These are phyloP conservation scores for Colletotrichum spinosum DNA, from an alignment of 2,329 filamentous ascomycete species.

Conservation along the genomic window DNA sequence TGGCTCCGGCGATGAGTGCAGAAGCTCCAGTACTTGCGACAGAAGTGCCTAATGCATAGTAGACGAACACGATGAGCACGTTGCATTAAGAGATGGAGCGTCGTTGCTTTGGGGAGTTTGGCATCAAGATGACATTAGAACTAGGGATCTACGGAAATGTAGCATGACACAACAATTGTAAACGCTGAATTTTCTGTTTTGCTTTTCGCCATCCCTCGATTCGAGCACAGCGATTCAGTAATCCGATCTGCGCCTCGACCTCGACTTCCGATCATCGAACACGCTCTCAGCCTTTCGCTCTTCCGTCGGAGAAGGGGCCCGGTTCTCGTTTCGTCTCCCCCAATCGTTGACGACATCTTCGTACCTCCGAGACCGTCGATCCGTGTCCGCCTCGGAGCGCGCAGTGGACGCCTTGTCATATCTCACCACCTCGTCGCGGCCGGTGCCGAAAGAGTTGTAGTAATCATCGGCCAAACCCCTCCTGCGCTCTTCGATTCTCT, in stretches of 20 bases:
- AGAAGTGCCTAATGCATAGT: constrained; percentile 24
- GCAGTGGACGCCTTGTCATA: constrained; percentile 21
- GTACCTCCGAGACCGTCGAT: constrained; percentile 6
- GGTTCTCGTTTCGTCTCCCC: constrained; percentile 14
- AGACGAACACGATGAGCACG: constrained; percentile 28
- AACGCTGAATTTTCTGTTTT: too few species aligned
- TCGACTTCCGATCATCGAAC: constrained; percentile 17
- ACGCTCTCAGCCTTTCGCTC: constrained; percentile 18
- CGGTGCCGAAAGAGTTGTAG: neutral
- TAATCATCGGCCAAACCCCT: constrained; percentile 5
- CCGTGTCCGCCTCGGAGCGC: constrained; percentile 24
- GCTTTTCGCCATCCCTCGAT: too few species aligned
- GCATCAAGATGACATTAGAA: constrained; percentile 9
- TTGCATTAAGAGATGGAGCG: constrained; percentile 5
- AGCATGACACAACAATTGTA: too few species aligned
- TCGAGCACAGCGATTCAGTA: too few species aligned
- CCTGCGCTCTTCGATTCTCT: constrained; percentile 26
- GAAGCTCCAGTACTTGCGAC: neutral
- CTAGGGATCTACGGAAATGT: neutral
- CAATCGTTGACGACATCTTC: constrained; percentile 28
- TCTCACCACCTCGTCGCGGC: constrained; percentile 28
- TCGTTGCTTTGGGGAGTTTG: constrained; percentile 1
- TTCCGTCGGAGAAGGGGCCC: constrained; percentile 13
- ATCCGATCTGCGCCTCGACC: constrained; percentile 7
- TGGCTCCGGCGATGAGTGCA: constrained; percentile 6